phyloP scores from a whole-genome alignment of 2,329 filamentous ascomycete species.

The Sporothrix mexicana region DNA sequence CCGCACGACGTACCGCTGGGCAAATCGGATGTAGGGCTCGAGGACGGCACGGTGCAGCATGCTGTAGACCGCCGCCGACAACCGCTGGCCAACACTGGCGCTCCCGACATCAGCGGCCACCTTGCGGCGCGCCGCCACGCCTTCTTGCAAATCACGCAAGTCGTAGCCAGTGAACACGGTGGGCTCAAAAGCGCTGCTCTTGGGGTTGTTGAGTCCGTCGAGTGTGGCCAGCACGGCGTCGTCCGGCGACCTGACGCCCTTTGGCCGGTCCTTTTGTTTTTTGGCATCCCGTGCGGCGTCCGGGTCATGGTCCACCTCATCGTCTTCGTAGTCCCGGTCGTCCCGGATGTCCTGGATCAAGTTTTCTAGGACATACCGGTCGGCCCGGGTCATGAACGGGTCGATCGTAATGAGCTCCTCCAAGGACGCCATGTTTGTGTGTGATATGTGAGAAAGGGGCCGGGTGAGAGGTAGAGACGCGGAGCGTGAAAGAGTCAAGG shows the following conservation, averaged over 20 bases:
- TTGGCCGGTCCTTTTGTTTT: constrained; percentile 14
- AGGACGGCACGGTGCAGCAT: constrained; percentile 60
- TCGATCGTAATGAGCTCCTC: constrained; percentile 46
- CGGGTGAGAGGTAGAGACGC: neutral
- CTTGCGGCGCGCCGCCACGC: constrained; percentile 36
- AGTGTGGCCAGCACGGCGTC: constrained; percentile 47
- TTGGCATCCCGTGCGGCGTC: constrained; percentile 31
- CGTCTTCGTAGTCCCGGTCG: constrained; percentile 38
- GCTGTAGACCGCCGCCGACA: constrained; percentile 49
- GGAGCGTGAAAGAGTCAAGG: neutral
- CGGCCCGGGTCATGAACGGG: constrained; percentile 50
- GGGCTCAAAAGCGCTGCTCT: constrained; percentile 52
- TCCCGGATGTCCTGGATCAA: constrained; percentile 48
- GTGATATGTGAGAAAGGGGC: neutral
- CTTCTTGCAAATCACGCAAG: constrained; percentile 47
- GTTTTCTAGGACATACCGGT: constrained; percentile 50
- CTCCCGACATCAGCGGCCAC: constrained; percentile 21
- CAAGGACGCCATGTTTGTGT: constrained; percentile 23
- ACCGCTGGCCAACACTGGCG: constrained; percentile 14
- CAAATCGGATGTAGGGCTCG: constrained; percentile 64
- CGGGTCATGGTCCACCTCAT: constrained; percentile 32
- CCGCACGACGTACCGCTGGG: constrained; percentile 60
- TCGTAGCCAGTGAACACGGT: constrained; percentile 54
- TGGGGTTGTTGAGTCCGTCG: constrained; percentile 51
- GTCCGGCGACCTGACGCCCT: constrained; percentile 38